Conservation (phyloP, 371 early-diverging fungal species). For the Syncephalastrum racemosum region DNA sequence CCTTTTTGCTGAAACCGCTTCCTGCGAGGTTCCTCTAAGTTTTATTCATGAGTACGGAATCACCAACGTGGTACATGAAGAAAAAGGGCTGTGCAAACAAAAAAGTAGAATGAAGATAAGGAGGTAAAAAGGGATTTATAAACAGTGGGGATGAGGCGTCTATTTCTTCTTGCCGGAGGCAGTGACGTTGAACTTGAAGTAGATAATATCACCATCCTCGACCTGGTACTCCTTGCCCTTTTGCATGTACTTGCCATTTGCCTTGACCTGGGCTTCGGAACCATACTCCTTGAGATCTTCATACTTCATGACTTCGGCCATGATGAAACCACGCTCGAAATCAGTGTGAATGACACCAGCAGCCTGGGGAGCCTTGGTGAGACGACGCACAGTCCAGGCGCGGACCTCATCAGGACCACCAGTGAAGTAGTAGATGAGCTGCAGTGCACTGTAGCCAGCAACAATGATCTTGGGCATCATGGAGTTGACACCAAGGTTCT, state of each 20-base stretch:
- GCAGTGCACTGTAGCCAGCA: slow-evolving; percentile 88
- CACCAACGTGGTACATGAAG: too few species aligned
- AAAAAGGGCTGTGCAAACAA: too few species aligned
- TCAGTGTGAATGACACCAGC: slow-evolving; percentile 93
- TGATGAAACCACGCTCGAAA: slow-evolving; percentile 97
- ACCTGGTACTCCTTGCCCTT: slow-evolving; percentile 96
- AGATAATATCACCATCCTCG: slow-evolving; percentile 88
- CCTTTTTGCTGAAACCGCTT: too few species aligned
- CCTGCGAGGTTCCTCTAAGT: too few species aligned
- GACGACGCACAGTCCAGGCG: slow-evolving; percentile 93
- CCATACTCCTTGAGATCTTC: slow-evolving; percentile 83
- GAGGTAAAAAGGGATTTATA: too few species aligned
- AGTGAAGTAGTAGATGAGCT: slow-evolving; percentile 97
- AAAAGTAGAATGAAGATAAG: too few species aligned
- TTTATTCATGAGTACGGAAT: too few species aligned
- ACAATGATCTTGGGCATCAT: slow-evolving; percentile 90
- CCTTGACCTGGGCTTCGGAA: slow-evolving; percentile 89
- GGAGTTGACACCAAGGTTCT: slow-evolving; percentile 62
- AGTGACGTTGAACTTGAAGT: slow-evolving; percentile 69
- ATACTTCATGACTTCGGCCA: slow-evolving; percentile 96
- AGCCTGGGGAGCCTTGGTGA: slow-evolving; percentile 95
- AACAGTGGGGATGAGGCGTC: slow-evolving; percentile 4
- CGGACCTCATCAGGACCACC: slow-evolving; percentile 94
- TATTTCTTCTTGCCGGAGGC: slow-evolving; percentile 30
- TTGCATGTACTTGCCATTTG: slow-evolving; percentile 88